A percentile compares a stretch with the other conserved stretches of the same genome.
These are phyloP conservation scores for Colletotrichum sp. DNA, from an alignment of 2,329 filamentous ascomycete genomes.

Conservation along the genomic window DNA sequence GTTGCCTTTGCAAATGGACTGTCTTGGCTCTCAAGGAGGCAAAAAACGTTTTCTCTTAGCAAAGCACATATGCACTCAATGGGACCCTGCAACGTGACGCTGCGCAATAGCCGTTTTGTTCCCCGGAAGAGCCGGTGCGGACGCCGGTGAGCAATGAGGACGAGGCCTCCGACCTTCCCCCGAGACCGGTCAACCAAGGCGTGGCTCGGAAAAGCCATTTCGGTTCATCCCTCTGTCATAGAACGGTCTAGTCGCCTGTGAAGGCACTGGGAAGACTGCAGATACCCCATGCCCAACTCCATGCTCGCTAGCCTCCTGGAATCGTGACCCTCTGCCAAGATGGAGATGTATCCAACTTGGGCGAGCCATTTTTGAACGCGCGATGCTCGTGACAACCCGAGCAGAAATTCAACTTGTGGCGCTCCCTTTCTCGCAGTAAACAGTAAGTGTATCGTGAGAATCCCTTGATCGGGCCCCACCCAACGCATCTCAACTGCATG, in stretches of 20 bases:
- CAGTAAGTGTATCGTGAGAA: not conserved
- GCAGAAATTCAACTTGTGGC: not conserved
- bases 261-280: not conserved
- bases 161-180: not conserved
- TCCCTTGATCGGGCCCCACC: not conserved
- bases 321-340: not conserved
- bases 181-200: not conserved
- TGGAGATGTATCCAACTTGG: not conserved
- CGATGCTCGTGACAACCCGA: not conserved
- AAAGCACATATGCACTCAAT: not conserved
- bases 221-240: not conserved
- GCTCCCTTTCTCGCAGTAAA: not conserved
- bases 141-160: not conserved
- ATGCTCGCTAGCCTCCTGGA: not conserved
- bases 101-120: not conserved
- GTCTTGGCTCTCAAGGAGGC: not conserved
- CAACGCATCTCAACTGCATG: not conserved
- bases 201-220: not conserved
- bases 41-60: not conserved
- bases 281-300: not conserved
- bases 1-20: not conserved
- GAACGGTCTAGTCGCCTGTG: not conserved
- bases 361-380: not conserved
- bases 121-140: not conserved
- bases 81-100: not conserved